Evolutionary conservation across 306 rosid genomes (phyloP).

Genomic region (Crotalaria pallida): DNA sequence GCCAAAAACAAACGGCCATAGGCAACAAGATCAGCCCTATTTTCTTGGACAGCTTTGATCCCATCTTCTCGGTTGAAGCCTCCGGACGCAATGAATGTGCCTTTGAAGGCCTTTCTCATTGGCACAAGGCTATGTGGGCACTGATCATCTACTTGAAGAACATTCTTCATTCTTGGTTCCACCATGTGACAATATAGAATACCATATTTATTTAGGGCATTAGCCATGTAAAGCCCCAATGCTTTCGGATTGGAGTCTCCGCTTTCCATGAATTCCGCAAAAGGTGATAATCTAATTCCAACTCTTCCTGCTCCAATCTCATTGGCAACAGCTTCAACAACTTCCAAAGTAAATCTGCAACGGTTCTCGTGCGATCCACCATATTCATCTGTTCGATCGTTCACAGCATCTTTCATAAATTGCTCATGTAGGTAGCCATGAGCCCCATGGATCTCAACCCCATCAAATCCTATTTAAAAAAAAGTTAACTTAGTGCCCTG

Average conservation of each 20-base stretch:
- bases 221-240: conserved; percentile 32
- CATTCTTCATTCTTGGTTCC: conserved; percentile 44
- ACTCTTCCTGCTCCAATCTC: not conserved
- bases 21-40: conserved; percentile 27
- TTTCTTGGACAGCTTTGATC: conserved; percentile 25
- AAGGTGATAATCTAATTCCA: conserved; percentile 43
- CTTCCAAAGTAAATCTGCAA: conserved; percentile 40
- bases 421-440: conserved; percentile 50
- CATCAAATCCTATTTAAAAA: not conserved
- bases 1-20: conserved; percentile 36
- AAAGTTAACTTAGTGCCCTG: too few species aligned
- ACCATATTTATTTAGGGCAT: conserved; percentile 32
- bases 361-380: conserved; percentile 56
- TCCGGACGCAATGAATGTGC: conserved; percentile 39
- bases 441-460: conserved; percentile 6
- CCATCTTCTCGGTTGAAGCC: conserved; percentile 27
- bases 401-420: conserved; percentile 46
- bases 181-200: conserved; percentile 52
- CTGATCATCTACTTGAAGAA: conserved; percentile 1
- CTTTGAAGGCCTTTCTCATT: conserved; percentile 45
- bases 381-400: conserved; percentile 45
- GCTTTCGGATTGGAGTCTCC: conserved; percentile 42
- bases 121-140: conserved; percentile 25
- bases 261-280: conserved; percentile 27
- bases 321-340: conserved; percentile 31